Conservation (phyloP, 2,329 filamentous ascomycete genomes). For the Alternaria metachromatica region DNA sequence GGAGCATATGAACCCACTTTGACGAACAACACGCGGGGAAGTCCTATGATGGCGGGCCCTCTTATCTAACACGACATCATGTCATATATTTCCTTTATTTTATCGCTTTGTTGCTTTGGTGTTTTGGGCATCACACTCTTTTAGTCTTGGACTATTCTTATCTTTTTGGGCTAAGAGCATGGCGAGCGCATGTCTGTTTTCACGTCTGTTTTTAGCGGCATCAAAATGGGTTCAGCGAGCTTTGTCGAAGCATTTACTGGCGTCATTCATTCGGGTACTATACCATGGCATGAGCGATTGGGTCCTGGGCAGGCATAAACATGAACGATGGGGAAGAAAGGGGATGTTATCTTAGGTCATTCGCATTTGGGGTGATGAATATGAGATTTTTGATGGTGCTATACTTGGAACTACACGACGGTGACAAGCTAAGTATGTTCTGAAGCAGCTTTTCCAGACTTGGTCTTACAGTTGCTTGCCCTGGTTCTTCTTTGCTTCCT, state of each 20-base stretch:
- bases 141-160: slow-evolving; percentile 9
- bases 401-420: background rate
- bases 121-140: slow-evolving; percentile 6
- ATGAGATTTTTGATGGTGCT: background rate
- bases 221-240: slow-evolving; percentile 24
- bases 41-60: slow-evolving; percentile 42
- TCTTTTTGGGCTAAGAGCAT: background rate
- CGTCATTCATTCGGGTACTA: slow-evolving; percentile 25
- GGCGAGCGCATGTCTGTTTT: background rate
- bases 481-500: background rate
- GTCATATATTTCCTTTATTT: background rate
- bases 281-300: slow-evolving; percentile 24
- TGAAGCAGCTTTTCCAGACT: background rate
- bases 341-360: background rate
- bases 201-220: slow-evolving; percentile 31
- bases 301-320: background rate
- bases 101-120: background rate
- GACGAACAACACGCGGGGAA: slow-evolving; percentile 33
- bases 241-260: slow-evolving; percentile 23
- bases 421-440: background rate
- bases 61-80: slow-evolving; percentile 32
- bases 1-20: slow-evolving; percentile 36
- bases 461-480: background rate
- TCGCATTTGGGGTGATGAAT: background rate
- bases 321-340: background rate